These are phyloP conservation scores for Astrothelium macrocarpum DNA, from an alignment of 495 filamentous ascomycete species.

Conservation along the genomic window DNA sequence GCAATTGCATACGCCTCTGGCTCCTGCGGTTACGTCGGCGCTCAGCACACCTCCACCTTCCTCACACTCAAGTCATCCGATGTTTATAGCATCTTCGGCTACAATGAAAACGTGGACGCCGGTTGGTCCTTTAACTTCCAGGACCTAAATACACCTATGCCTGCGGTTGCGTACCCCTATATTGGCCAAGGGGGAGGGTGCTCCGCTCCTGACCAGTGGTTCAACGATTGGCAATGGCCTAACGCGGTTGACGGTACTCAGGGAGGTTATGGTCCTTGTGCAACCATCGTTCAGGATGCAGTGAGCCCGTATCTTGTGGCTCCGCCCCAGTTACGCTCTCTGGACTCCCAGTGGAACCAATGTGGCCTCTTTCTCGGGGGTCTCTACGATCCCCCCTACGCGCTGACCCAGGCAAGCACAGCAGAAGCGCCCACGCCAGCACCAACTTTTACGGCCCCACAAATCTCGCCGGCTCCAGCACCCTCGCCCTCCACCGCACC, in stretches of 20 bases:
- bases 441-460: background rate
- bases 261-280: background rate
- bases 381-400: conserved; percentile 10
- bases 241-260: conserved; percentile 6
- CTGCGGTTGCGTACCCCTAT: conserved; percentile 6
- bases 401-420: background rate
- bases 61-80: conserved; percentile 3
- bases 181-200: background rate
- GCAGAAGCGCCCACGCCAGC: background rate
- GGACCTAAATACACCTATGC: conserved; percentile 13
- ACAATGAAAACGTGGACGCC: background rate
- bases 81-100: conserved; percentile 10
- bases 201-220: background rate
- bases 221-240: background rate
- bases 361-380: conserved; percentile 7
- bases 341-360: conserved; percentile 8
- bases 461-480: too few relatives aligned
- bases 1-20: conserved; percentile 4
- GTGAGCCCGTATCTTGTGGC: background rate
- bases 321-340: conserved; percentile 7
- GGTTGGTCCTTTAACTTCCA: conserved; percentile 14
- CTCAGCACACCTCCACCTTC: background rate
- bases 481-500: too few relatives aligned
- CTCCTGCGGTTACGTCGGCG: conserved; percentile 7
- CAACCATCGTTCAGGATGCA: background rate